phyloP scores from a whole-genome alignment of 176 grass and related monocot genomes.

The Elymus sibiricus region DNA sequence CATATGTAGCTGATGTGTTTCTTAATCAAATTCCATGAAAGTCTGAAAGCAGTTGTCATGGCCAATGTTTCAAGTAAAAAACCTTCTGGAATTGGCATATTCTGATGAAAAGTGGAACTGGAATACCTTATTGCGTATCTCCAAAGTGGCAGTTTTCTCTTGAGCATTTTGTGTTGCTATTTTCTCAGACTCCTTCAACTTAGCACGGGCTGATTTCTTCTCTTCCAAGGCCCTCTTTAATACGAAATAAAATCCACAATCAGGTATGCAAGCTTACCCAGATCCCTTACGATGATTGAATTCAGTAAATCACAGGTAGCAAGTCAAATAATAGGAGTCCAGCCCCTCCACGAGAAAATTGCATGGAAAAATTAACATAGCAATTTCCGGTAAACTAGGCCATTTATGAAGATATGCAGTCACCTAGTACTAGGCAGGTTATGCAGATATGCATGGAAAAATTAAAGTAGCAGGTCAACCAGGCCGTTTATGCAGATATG shows the following conservation, averaged over 20 bases:
- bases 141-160: conserved; percentile 64
- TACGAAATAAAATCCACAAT: conserved; percentile 13
- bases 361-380: not conserved
- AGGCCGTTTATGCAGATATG: not conserved
- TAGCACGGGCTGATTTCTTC: conserved; percentile 53
- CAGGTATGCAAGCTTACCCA: conserved; percentile 9
- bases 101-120: conserved; percentile 8
- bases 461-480: not conserved
- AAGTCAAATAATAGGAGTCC: not conserved
- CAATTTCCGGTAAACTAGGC: no score
- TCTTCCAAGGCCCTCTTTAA: conserved; percentile 69
- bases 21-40: not conserved
- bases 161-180: conserved; percentile 50
- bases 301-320: not conserved
- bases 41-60: not conserved
- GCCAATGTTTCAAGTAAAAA: not conserved
- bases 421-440: no score
- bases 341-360: not conserved
- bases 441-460: no score
- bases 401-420: no score
- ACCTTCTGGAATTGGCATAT: not conserved
- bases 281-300: not conserved
- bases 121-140: conserved; percentile 67
- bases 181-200: conserved; percentile 68
- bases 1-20: not conserved